Evolutionary conservation across 2,329 filamentous ascomycete genomes (phyloP), one percentile per base, ranked within the genome.

Genomic region (Nakataea oryzae): DNA sequence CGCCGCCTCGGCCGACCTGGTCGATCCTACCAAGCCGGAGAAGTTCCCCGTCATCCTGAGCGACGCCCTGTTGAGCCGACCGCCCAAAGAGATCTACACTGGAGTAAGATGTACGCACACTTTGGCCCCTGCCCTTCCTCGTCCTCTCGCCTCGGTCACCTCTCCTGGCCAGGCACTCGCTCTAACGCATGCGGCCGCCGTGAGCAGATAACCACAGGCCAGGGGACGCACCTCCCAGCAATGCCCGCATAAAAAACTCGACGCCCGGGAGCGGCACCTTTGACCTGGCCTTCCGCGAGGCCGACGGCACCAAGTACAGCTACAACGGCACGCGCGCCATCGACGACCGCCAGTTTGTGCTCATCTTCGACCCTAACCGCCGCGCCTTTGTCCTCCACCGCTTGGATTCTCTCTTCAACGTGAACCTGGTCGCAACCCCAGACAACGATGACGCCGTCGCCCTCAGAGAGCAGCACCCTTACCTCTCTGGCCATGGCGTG

Each of bases 381-480:
- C 86, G 93, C 69, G 87, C 83, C 62, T 95, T 95, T 67, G 86
- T 95, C 30, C 81, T 97, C 62, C 91, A 97, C 76, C 86, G 86
- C 60, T 79, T 97, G 62, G 85, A 91, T 70, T 88, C 87, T n/a
- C 86, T 87, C 54, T 89, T 96, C 74, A 87, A 91, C 69, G 93
- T 96, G 87, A 97, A 96, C 73, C 76, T 96, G 61, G 86, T 84
- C 61, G 85, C 82, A 62, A 86, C 86, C 17, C 90, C 88, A 2
- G 83, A 80, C 66, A 87, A 88, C 68, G 77, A 80, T 61, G 84
- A 90, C 66, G 74, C 81, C 61, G 82, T 83, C 32, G 84, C 81
- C 68, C 78, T 96, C 54, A 81, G 84, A 58, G 81, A 85, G 59
- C 81, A 87, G 69, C 86, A 90, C 70, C 79, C 85, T 12, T 90